These are phyloP conservation scores for Triticum dicoccoides DNA, from an alignment of 176 grass and related monocot genomes.

Conservation along the genomic window DNA sequence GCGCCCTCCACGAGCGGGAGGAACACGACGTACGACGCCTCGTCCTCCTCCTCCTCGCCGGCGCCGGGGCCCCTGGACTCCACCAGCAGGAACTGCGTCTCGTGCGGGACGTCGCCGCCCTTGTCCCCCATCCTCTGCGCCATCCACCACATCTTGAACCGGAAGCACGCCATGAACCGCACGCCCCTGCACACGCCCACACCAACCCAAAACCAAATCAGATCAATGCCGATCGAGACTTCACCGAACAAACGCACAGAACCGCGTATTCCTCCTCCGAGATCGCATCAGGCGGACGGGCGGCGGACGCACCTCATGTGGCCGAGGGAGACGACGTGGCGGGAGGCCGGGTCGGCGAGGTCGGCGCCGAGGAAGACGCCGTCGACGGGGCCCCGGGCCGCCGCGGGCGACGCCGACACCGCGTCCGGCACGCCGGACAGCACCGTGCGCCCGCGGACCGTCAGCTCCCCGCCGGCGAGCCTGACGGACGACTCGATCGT, in stretches of 20 bases:
- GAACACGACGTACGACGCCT: slow-evolving; percentile 60
- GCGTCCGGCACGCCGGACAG: slow-evolving; percentile 62
- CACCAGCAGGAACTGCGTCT: slow-evolving; percentile 90
- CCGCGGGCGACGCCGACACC: slow-evolving; percentile 52
- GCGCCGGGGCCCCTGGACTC: slow-evolving; percentile 47
- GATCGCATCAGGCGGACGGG: background rate
- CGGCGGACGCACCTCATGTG: slow-evolving; percentile 41
- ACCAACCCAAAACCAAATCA: background rate
- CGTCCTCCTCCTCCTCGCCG: background rate
- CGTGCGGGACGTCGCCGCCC: slow-evolving; percentile 80
- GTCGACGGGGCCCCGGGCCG: slow-evolving; percentile 49
- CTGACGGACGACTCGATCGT: slow-evolving; percentile 56
- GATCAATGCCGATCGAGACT: background rate
- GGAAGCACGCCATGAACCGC: slow-evolving; percentile 80
- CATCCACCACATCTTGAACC: slow-evolving; percentile 99
- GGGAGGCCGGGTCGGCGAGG: slow-evolving; percentile 32
- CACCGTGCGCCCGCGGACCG: slow-evolving; percentile 46
- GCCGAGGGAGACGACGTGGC: slow-evolving; percentile 79
- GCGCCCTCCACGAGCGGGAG: slow-evolving; percentile 80
- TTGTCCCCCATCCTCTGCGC: slow-evolving; percentile 77
- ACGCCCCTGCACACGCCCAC: slow-evolving; percentile 28
- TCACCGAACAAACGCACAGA: background rate
- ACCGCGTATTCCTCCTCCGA: background rate
- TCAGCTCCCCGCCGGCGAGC: slow-evolving; percentile 53
- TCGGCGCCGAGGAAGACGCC: slow-evolving; percentile 80